Evolutionary conservation across 148 eudicot genomes (phyloP), one percentile per base, ranked within the genome.

Genomic region (Limonium bicolor): DNA sequence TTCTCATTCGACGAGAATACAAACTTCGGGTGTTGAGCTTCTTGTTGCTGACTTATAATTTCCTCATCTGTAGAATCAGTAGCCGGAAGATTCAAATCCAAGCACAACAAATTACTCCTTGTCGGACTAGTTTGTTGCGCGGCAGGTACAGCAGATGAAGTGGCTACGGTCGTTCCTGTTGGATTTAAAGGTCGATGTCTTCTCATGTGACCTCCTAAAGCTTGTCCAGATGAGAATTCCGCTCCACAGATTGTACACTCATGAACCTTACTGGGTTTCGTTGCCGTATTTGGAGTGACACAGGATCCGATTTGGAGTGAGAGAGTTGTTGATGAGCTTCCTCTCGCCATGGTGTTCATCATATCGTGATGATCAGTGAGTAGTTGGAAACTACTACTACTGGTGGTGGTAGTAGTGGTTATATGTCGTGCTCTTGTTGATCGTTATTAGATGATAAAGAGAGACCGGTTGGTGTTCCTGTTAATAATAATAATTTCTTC

Each of bases 51-150:
- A n/a, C n/a, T n/a, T n/a, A n/a, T n/a, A n/a, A n/a, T n/a, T n/a
- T n/a, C n/a, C n/a, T n/a, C n/a, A n/a, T n/a, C n/a, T n/a, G n/a
- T n/a, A n/a, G n/a, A n/a, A 10, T 74, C 69, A 4, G 82, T 78
- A 0, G 90, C 93, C 0, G 96, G 96, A 20, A 72, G 72, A 45
- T 80, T 80, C 11, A 85, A 76, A 38, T 85, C 95, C 17, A 85
- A 76, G 0, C 69, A 48, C 2, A 74, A 36, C 1, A 61, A 3
- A n/a, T 41, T 64, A n/a, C n/a, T n/a, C 11, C 51, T 63, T 8
- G 71, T 23, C 14, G 31, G 32, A 11, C 44, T 10, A 0, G 63
- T 48, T 2, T 3, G 32, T 5, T 39, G 5, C 22, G 20, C 14
- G 15, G 57, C 17, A 9, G 19, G 49, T 4, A 31, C 14, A 8